Evolutionary conservation across 2,329 filamentous ascomycete species (phyloP).

Genomic region (Colletotrichum ledebouriae): DNA sequence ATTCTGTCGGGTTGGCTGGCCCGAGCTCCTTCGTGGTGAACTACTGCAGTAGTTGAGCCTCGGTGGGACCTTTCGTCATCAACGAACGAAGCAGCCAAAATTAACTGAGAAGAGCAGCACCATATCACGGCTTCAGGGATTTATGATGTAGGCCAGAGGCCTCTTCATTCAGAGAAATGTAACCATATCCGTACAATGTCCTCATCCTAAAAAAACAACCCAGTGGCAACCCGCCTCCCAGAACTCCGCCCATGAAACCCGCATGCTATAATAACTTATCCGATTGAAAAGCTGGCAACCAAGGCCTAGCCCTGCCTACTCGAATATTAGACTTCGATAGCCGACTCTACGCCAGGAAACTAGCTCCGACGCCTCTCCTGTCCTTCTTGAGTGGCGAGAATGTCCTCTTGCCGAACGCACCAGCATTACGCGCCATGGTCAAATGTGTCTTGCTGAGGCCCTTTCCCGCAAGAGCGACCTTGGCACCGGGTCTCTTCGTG

Average conservation of each 20-base stretch:
- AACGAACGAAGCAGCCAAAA: too few relatives aligned
- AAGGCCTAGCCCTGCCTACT: conserved; percentile 4
- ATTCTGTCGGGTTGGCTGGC: conserved; percentile 30
- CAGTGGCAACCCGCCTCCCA: not conserved
- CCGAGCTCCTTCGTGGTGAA: conserved; percentile 22
- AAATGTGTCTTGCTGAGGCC: conserved; percentile 53
- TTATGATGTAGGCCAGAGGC: not conserved
- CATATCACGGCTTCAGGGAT: not conserved
- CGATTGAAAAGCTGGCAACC: not conserved
- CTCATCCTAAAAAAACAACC: conserved; percentile 3
- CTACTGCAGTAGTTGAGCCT: too few relatives aligned
- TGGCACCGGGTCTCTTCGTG: conserved; percentile 51
- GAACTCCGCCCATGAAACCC: conserved; percentile 38
- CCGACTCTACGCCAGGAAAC: conserved; percentile 64
- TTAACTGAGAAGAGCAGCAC: too few relatives aligned
- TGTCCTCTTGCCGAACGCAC: conserved; percentile 63
- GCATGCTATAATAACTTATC: conserved; percentile 5
- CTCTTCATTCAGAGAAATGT: conserved; percentile 22
- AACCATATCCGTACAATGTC: conserved; percentile 15
- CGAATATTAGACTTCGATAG: not conserved
- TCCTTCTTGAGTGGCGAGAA: conserved; percentile 84
- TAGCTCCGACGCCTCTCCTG: conserved; percentile 71
- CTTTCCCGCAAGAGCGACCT: conserved; percentile 47
- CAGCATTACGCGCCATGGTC: conserved; percentile 53
- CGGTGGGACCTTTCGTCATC: too few relatives aligned